Conservation (phyloP, 2,329 filamentous ascomycete genomes). For the Alternaria gaisen region DNA sequence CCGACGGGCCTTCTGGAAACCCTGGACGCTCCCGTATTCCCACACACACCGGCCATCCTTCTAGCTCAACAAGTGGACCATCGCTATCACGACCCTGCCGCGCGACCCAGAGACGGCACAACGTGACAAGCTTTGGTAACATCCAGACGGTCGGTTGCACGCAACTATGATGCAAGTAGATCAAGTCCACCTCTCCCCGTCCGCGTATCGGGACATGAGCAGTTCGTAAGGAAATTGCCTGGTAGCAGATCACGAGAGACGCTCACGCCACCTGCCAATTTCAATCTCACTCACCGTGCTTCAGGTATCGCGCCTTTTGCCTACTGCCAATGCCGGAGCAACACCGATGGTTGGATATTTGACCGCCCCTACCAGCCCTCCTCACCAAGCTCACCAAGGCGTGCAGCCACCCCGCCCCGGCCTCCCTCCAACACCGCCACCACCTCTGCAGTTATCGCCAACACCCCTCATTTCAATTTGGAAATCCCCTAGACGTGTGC, state of each 20-base stretch:
- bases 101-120: slow-evolving; percentile 3
- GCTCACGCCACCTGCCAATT: slow-evolving; percentile 10
- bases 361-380: background rate
- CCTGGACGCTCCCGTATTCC: slow-evolving; percentile 16
- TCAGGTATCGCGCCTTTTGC: background rate
- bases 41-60: slow-evolving; percentile 5
- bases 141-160: slow-evolving; percentile 17
- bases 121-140: slow-evolving; percentile 27
- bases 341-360: background rate
- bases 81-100: slow-evolving; percentile 7
- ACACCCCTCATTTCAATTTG: background rate
- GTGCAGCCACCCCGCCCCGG: background rate
- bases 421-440: slow-evolving; percentile 1
- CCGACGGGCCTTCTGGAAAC: slow-evolving; percentile 6
- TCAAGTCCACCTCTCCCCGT: background rate
- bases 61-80: slow-evolving; percentile 1
- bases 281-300: background rate
- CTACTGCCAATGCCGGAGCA: slow-evolving; percentile 1
- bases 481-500: slow-evolving; percentile 34
- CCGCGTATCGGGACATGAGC: slow-evolving; percentile 2
- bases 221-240: slow-evolving; percentile 20
- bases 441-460: background rate
- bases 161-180: slow-evolving; percentile 13
- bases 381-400: background rate
- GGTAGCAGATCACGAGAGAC: background rate